Evolutionary conservation across 2,329 filamentous ascomycete genomes (phyloP).

Genomic region (Cladosporium oxysporum): DNA sequence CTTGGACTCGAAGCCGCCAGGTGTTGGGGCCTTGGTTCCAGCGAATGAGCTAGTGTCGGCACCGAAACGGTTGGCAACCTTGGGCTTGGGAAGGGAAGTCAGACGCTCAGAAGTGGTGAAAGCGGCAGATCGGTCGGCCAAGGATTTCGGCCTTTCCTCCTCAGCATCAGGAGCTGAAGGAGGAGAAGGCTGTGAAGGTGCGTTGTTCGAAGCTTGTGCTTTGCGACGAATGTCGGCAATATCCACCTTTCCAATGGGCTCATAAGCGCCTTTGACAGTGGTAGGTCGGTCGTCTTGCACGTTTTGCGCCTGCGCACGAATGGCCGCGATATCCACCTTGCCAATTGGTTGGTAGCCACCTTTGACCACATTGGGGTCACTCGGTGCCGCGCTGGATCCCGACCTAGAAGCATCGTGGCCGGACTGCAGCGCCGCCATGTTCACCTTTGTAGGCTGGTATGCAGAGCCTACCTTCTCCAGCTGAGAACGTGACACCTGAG

Average conservation of each 20-base stretch:
- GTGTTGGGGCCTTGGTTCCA: conserved; percentile 86
- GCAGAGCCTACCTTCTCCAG: conserved; percentile 90
- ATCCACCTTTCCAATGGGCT: conserved; percentile 94
- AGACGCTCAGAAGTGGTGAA: conserved; percentile 78
- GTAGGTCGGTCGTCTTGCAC: conserved; percentile 75
- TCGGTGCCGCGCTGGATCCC: conserved; percentile 50
- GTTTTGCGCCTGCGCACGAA: conserved; percentile 73
- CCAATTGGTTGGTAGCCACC: conserved; percentile 92
- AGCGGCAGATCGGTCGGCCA: conserved; percentile 74
- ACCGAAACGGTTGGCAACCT: conserved; percentile 87
- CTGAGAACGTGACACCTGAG: conserved; percentile 81
- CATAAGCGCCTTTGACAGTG: conserved; percentile 87
- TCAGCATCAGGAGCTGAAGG: conserved; percentile 51
- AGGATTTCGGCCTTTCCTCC: conserved; percentile 58
- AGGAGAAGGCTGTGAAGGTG: conserved; percentile 29
- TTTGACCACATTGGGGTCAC: conserved; percentile 66
- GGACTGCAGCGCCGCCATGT: conserved; percentile 80
- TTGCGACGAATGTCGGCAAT: conserved; percentile 89
- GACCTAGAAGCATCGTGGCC: conserved; percentile 69
- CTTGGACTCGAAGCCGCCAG: conserved; percentile 66
- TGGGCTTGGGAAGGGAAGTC: conserved; percentile 88
- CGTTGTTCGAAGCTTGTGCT: conserved; percentile 61
- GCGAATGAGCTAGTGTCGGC: conserved; percentile 68
- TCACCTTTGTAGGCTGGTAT: conserved; percentile 94
- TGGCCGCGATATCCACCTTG: conserved; percentile 94